Evolutionary conservation across 208 protist species (phyloP), one percentile per base, ranked within the genome.

Genomic region (Spongospora subterranea): DNA sequence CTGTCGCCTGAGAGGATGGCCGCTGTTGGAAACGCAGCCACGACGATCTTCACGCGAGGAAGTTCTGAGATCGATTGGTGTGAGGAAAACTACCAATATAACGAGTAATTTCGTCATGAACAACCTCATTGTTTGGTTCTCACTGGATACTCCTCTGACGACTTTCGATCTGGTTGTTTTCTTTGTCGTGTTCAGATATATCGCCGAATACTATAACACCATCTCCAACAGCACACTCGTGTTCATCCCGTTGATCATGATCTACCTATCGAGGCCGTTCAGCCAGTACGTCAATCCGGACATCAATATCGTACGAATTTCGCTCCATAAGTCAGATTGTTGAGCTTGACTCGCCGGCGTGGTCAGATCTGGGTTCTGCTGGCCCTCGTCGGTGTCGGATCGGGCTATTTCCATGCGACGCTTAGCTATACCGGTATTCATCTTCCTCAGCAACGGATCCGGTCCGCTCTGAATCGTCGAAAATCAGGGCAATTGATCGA

Each of bases 221-320:
- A 40, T 82, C 11, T 82, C 71, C 6, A 82, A 82, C 71, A 35
- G 6, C 6, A 20, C 35, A n/a, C 40, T 82, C 17, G n/a, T 82
- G 17, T 45, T 82, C 71, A 35, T 82, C 13, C 71, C 71, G n/a
- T n/a, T 43, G n/a, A 39, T 82, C 17, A 6, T 39, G 6, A 82
- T 82, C n/a, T 82, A 82, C 71, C n/a, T 82, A 43, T 82, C 71
- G n/a, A 35, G 71, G 40, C 71, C 71, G 6, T 82, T 82, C 71
- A 82, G 71, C 71, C 6, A 43, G 40, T 35, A 45, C n/a, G 35
- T 82, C n/a, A 82, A 35, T 17, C 6, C 17, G 17, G 71, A 82
- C n/a, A 82, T 82, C n/a, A 82, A 82, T 82, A 82, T 82, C 6
- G 71, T 82, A 6, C 29, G 54, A 60, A 24, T 60, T 60, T 60